These are phyloP conservation scores for Plantago ovata DNA, from an alignment of 257 asterid species.

Conservation along the genomic window DNA sequence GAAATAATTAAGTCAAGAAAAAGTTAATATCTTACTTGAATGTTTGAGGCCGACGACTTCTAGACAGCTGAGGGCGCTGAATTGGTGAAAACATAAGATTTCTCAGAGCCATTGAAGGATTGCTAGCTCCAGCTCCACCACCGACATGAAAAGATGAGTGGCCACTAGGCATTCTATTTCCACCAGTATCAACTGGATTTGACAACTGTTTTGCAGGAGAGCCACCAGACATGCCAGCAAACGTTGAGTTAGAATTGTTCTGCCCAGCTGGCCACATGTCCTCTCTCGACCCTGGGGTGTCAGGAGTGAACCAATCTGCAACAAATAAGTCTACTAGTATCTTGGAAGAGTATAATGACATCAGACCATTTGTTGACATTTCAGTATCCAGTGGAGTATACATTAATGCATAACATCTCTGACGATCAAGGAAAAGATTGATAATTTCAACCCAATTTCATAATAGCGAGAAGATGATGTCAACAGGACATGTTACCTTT, in stretches of 20 bases:
- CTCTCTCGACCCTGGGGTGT: constrained; percentile 97
- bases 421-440: not conserved
- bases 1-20: too few species aligned
- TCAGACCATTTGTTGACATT: not conserved
- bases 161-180: constrained; percentile 50
- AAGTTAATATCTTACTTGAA: constrained; percentile 54
- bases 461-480: constrained; percentile 10
- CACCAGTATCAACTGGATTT: constrained; percentile 47
- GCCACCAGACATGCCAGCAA: constrained; percentile 47
- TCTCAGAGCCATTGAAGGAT: constrained; percentile 76
- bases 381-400: not conserved
- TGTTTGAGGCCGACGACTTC: constrained; percentile 60
- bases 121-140: constrained; percentile 47
- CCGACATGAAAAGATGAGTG: constrained; percentile 53
- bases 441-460: not conserved
- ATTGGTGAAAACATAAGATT: constrained; percentile 88
- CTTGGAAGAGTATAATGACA: constrained; percentile 27
- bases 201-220: constrained; percentile 63
- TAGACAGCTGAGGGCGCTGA: constrained; percentile 82
- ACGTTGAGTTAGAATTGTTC: constrained; percentile 58
- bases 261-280: constrained; percentile 77
- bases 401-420: not conserved
- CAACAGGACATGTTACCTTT: constrained; percentile 56
- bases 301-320: constrained; percentile 96
- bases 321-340: constrained; percentile 58